Evolutionary conservation across 2,329 filamentous ascomycete species (phyloP).

Genomic region (Incumbomyces delicatus): DNA sequence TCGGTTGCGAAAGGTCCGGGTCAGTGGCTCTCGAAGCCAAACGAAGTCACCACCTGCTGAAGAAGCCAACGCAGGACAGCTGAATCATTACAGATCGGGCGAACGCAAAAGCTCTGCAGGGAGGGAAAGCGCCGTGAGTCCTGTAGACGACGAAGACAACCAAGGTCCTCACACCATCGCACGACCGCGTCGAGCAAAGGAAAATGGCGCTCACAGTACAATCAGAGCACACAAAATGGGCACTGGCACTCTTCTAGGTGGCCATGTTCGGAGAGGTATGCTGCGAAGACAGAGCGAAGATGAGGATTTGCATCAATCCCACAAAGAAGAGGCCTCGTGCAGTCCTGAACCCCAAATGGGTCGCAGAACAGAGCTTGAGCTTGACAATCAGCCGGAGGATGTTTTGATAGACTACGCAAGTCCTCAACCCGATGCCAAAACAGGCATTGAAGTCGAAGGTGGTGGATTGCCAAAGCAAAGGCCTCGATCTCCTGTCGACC

Average conservation of each 20-base stretch:
- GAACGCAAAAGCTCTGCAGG: conserved; percentile 25
- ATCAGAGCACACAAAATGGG: conserved; percentile 69
- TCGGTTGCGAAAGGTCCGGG: conserved; percentile 33
- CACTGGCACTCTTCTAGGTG: conserved; percentile 67
- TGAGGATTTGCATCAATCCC: conserved; percentile 37
- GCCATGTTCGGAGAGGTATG: conserved; percentile 66
- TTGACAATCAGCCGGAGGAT: conserved; percentile 21
- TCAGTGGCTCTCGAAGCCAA: conserved; percentile 31
- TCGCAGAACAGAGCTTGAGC: conserved; percentile 22
- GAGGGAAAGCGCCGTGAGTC: conserved; percentile 4
- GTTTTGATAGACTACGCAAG: conserved; percentile 14
- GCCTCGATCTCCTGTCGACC: background rate
- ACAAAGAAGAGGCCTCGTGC: conserved; percentile 17
- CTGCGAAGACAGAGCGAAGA: conserved; percentile 54
- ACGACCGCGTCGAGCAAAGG: conserved; percentile 47
- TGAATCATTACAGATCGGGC: conserved; percentile 23
- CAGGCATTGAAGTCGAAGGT: background rate
- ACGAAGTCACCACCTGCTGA: conserved; percentile 31
- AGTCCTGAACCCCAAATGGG: conserved; percentile 21
- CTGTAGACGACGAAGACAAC: conserved; percentile 25
- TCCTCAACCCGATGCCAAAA: conserved; percentile 17
- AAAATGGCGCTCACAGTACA: conserved; percentile 58
- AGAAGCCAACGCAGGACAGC: conserved; percentile 20
- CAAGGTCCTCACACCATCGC: conserved; percentile 29
- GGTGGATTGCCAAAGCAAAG: background rate